Conservation (phyloP, 2,329 filamentous ascomycete genomes). For the Hymenoscyphus albidus region DNA sequence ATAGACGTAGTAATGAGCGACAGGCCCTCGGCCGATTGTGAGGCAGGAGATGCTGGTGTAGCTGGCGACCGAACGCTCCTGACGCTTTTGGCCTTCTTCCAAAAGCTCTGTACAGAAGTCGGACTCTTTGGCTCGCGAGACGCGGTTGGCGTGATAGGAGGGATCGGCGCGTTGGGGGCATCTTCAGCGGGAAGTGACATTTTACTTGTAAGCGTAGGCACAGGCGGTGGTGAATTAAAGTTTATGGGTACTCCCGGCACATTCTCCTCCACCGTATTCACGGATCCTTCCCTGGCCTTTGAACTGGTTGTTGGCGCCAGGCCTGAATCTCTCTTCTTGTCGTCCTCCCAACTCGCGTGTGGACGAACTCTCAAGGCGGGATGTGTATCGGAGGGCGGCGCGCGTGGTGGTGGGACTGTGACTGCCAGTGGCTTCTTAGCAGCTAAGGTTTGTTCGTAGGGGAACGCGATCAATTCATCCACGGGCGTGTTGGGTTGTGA, state of each 20-base stretch:
- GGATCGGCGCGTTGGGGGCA: background rate
- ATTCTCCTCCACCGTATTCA: conserved; percentile 30
- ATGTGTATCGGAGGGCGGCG: conserved; percentile 30
- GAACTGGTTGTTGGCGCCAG: conserved; percentile 47
- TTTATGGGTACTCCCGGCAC: conserved; percentile 26
- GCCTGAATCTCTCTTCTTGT: conserved; percentile 54
- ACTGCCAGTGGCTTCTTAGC: conserved; percentile 54
- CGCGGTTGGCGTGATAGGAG: conserved; percentile 10
- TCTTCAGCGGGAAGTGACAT: conserved; percentile 6
- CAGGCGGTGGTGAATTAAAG: conserved; percentile 20
- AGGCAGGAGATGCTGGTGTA: conserved; percentile 13
- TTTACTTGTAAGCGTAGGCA: background rate
- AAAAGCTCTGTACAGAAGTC: conserved; percentile 12
- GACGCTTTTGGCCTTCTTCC: conserved; percentile 22
- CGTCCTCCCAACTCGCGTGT: conserved; percentile 32
- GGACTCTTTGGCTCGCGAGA: conserved; percentile 20
- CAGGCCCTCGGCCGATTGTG: conserved; percentile 38
- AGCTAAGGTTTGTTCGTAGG: conserved; percentile 58
- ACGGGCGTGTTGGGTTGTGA: background rate
- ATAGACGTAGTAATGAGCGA: conserved; percentile 54
- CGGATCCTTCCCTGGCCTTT: conserved; percentile 41
- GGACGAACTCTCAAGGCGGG: conserved; percentile 27
- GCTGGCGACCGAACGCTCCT: conserved; percentile 15
- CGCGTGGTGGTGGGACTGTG: conserved; percentile 30
- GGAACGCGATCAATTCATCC: conserved; percentile 45